phyloP scores from a whole-genome alignment of 768 basidiomycete species.

The Xerocomus potaroensis region DNA sequence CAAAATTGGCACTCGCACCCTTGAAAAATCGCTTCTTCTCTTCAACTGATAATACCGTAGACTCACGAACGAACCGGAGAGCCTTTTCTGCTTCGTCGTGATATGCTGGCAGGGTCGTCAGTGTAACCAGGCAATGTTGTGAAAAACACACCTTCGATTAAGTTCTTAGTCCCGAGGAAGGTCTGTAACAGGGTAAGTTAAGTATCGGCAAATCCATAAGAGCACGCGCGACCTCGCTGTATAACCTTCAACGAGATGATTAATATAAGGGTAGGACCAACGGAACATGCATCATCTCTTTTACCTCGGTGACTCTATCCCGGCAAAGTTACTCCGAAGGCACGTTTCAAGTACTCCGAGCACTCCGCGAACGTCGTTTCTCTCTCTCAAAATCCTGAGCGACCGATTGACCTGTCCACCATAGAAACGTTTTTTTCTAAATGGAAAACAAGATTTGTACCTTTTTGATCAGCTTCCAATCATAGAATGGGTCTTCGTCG shows the following conservation, averaged over 20 bases:
- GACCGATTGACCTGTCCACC: constrained; percentile 66
- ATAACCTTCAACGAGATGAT: constrained; percentile 51
- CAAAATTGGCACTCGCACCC: constrained; percentile 82
- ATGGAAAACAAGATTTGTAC: constrained; percentile 29
- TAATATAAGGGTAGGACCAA: background rate
- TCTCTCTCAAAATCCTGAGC: constrained; percentile 62
- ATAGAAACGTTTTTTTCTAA: background rate
- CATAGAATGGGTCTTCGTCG: constrained; percentile 89
- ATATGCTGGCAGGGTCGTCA: constrained; percentile 50
- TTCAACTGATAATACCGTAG: constrained; percentile 68
- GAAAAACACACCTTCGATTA: constrained; percentile 71
- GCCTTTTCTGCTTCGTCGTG: constrained; percentile 73
- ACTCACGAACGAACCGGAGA: constrained; percentile 70
- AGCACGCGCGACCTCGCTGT: constrained; percentile 63
- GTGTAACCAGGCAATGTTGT: background rate
- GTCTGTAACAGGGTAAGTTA: constrained; percentile 49
- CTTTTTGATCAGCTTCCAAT: constrained; percentile 83
- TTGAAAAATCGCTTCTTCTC: constrained; percentile 94
- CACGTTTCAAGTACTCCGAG: constrained; percentile 90
- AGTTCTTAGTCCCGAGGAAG: constrained; percentile 84
- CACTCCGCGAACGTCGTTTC: constrained; percentile 78
- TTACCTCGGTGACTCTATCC: constrained; percentile 78
- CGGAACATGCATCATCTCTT: background rate
- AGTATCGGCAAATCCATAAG: background rate
- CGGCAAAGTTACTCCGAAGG: constrained; percentile 89